Percentiles rank a stretch among this genome's conserved stretches.
These are phyloP conservation scores for Paraconiothyrium brasiliense DNA, from an alignment of 2,329 filamentous ascomycete genomes.

Conservation along the genomic window DNA sequence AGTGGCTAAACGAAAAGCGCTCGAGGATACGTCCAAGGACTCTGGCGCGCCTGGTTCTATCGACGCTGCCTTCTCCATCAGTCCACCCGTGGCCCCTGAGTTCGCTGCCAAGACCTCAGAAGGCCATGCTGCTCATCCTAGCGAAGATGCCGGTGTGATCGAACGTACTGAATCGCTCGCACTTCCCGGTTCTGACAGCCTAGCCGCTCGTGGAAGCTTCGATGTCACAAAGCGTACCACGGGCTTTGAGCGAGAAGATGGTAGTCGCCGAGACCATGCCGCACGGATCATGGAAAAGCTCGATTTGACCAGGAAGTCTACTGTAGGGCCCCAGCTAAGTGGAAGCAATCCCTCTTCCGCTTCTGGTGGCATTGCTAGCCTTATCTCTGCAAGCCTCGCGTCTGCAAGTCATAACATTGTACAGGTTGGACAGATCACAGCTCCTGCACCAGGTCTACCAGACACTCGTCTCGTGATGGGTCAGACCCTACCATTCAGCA, in stretches of 20 bases:
- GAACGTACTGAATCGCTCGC: conserved; percentile 74
- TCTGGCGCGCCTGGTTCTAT: conserved; percentile 57
- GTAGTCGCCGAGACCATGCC: conserved; percentile 79
- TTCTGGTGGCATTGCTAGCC: conserved; percentile 77
- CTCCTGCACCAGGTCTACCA: conserved; percentile 47
- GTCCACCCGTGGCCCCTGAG: conserved; percentile 84
- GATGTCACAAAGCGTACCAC: conserved; percentile 70
- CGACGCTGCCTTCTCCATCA: conserved; percentile 89
- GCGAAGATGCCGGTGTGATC: conserved; percentile 61
- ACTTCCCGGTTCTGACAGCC: conserved; percentile 66
- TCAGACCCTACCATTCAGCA: conserved; percentile 65
- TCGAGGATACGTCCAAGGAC: conserved; percentile 74
- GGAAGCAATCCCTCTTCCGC: conserved; percentile 54
- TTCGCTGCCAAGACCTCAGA: conserved; percentile 85
- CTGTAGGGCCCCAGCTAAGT: conserved; percentile 61
- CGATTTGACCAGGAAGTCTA: conserved; percentile 84
- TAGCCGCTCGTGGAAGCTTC: conserved; percentile 72
- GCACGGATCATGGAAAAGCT: conserved; percentile 92
- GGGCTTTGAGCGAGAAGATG: conserved; percentile 70
- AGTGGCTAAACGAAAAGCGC: conserved; percentile 88
- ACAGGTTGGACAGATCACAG: conserved; percentile 66
- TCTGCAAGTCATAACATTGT: conserved; percentile 79
- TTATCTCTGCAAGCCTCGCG: conserved; percentile 80
- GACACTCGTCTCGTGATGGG: conserved; percentile 49
- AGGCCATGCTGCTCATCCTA: conserved; percentile 64